Conservation (phyloP, 2,329 filamentous ascomycete species). For the Aschersonia sp. region DNA sequence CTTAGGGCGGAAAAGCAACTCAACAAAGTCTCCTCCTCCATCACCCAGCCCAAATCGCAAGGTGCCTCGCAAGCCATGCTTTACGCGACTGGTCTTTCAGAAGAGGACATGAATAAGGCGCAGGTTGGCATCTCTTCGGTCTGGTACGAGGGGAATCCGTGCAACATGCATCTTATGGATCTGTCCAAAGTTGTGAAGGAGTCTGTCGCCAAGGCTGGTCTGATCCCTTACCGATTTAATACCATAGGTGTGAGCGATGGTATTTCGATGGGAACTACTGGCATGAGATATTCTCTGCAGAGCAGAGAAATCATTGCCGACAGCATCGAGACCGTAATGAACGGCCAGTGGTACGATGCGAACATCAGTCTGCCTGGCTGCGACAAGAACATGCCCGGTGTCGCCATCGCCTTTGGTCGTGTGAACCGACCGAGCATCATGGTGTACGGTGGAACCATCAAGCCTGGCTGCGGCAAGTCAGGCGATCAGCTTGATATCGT, state of each 20-base stretch:
- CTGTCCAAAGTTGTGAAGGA: constrained; percentile 62
- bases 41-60: constrained; percentile 96
- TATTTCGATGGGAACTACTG: constrained; percentile 95
- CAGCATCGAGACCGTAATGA: constrained; percentile 97
- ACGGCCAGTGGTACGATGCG: constrained; percentile 95
- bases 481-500: constrained; percentile 82
- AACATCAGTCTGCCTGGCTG: constrained; percentile 95
- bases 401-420: constrained; percentile 84
- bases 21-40: constrained; percentile 70
- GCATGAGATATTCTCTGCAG: constrained; percentile 92
- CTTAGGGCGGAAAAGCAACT: constrained; percentile 40
- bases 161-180: constrained; percentile 96
- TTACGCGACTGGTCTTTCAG: constrained; percentile 80
- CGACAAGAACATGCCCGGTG: constrained; percentile 98
- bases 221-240: constrained; percentile 96
- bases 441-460: constrained; percentile 94
- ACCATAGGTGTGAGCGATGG: constrained; percentile 95
- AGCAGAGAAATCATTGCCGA: constrained; percentile 94
- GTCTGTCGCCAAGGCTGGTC: constrained; percentile 51
- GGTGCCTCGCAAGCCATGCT: constrained; percentile 98
- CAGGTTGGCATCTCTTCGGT: constrained; percentile 97
- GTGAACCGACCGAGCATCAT: constrained; percentile 91
- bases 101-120: constrained; percentile 85
- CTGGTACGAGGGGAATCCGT: constrained; percentile 96
- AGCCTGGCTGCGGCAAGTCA: constrained; percentile 68